These are phyloP conservation scores for Aspergillus texensis DNA, from an alignment of 2,329 filamentous ascomycete genomes.

Conservation along the genomic window DNA sequence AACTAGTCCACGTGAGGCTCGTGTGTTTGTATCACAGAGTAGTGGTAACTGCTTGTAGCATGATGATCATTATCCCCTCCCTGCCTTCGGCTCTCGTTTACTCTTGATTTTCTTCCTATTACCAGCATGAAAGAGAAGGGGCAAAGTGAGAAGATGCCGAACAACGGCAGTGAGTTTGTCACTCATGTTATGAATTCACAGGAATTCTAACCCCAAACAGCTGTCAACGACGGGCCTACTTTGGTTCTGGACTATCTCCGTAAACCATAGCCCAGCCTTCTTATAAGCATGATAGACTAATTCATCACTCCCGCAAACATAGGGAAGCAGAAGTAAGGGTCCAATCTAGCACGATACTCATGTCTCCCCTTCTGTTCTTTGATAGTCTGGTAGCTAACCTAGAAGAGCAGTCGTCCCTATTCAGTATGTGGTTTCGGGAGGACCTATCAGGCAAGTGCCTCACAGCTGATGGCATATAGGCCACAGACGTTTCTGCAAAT, in stretches of 20 bases:
- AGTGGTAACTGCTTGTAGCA: not conserved
- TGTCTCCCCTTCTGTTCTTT: not conserved
- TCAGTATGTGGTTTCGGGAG: slow-evolving; percentile 43
- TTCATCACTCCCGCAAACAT: not conserved
- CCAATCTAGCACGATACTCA: not conserved
- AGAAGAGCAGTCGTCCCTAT: slow-evolving; percentile 52
- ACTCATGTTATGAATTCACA: too few species aligned
- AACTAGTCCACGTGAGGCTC: not conserved
- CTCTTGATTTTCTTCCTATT: slow-evolving; percentile 7
- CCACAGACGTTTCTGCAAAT: slow-evolving; percentile 62
- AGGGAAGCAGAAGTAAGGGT: slow-evolving; percentile 53
- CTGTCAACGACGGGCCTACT: slow-evolving; percentile 35
- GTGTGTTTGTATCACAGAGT: not conserved
- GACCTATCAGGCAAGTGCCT: not conserved
- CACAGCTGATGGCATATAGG: slow-evolving; percentile 31
- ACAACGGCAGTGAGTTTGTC: slow-evolving; percentile 33
- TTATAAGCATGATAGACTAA: not conserved
- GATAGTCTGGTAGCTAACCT: not conserved
- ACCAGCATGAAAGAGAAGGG: slow-evolving; percentile 44
- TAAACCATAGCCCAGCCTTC: slow-evolving; percentile 30
- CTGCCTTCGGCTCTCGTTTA: not conserved
- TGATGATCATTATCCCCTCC: not conserved
- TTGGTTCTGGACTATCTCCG: slow-evolving; percentile 56
- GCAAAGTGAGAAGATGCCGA: slow-evolving; percentile 35
- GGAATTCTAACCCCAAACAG: slow-evolving; percentile 1